Conservation (phyloP, 2,329 filamentous ascomycete genomes). For the Fusarium gaditjirri region DNA sequence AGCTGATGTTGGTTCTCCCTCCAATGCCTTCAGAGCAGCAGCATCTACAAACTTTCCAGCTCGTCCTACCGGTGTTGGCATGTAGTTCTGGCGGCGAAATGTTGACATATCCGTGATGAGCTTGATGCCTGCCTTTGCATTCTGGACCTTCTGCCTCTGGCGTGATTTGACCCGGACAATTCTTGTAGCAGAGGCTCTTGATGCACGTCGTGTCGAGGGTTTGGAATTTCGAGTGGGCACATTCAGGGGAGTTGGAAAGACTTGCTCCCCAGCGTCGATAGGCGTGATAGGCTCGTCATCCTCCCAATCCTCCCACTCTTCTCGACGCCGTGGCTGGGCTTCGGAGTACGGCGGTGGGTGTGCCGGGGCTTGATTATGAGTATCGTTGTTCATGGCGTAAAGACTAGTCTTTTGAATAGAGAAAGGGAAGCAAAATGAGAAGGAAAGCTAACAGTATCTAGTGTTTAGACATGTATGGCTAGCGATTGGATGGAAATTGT, state of each 20-base stretch:
- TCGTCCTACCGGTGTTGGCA: constrained; percentile 45
- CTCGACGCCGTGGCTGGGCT: constrained; percentile 41
- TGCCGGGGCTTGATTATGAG: constrained; percentile 20
- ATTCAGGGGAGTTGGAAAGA: constrained; percentile 40
- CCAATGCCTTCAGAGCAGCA: constrained; percentile 68
- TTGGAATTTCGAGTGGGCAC: constrained; percentile 24
- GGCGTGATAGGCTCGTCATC: constrained; percentile 58
- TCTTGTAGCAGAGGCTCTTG: constrained; percentile 54
- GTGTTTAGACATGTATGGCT: constrained; percentile 27
- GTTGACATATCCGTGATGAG: constrained; percentile 75
- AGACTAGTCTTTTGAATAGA: constrained; percentile 14
- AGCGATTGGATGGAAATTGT: constrained; percentile 7
- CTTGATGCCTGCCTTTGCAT: constrained; percentile 71
- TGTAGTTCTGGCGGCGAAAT: constrained; percentile 57
- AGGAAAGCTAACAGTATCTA: constrained; percentile 2
- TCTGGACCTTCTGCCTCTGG: constrained; percentile 69
- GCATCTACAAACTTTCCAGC: constrained; percentile 65
- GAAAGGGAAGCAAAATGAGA: background rate
- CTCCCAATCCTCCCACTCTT: constrained; percentile 67
- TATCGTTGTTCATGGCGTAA: constrained; percentile 28
- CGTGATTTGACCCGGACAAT: constrained; percentile 65
- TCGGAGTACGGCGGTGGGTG: constrained; percentile 30
- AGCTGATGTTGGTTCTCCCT: constrained; percentile 64
- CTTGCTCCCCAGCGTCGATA: constrained; percentile 53
- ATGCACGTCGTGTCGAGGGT: constrained; percentile 39